Evolutionary conservation across 192 early-diverging fungal genomes (phyloP).

Genomic region (Gryganskiella cystojenkinii): DNA sequence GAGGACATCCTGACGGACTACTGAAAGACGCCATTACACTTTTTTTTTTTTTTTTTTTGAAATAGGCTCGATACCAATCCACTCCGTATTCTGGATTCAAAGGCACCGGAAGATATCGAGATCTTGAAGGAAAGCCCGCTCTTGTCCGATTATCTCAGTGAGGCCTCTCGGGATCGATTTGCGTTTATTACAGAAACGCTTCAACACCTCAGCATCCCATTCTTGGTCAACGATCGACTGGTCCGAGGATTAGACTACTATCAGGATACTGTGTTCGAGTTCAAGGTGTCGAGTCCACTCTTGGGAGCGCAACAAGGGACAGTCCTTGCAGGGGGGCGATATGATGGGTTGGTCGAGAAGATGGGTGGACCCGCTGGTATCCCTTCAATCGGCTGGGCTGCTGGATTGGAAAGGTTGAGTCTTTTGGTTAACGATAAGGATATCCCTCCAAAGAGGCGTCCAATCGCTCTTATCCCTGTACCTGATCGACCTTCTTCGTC

Average conservation of each 20-base stretch:
- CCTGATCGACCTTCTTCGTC: constrained; percentile 18
- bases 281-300: constrained; percentile 45
- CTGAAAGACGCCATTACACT: not conserved
- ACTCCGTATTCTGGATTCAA: constrained; percentile 72
- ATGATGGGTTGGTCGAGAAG: constrained; percentile 65
- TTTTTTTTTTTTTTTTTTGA: not conserved
- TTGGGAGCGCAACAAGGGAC: constrained; percentile 71
- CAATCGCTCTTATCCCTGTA: constrained; percentile 43
- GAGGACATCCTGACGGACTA: not conserved
- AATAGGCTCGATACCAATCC: constrained; percentile 65
- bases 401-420: constrained; percentile 71
- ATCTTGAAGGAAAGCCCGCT: constrained; percentile 55
- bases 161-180: constrained; percentile 55
- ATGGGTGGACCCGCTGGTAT: constrained; percentile 64
- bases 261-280: constrained; percentile 76
- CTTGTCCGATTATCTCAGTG: constrained; percentile 55
- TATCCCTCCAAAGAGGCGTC: constrained; percentile 10
- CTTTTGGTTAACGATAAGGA: constrained; percentile 44
- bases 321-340: constrained; percentile 73
- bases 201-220: constrained; percentile 59
- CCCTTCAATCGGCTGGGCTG: constrained; percentile 71
- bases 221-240: constrained; percentile 58
- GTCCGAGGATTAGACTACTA: constrained; percentile 81
- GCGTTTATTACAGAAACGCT: constrained; percentile 57
- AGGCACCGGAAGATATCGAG: constrained; percentile 59